Base-by-base conservation (phyloP, 2,329 filamentous ascomycete species). In the Colletotrichum aenigma region DNA sequence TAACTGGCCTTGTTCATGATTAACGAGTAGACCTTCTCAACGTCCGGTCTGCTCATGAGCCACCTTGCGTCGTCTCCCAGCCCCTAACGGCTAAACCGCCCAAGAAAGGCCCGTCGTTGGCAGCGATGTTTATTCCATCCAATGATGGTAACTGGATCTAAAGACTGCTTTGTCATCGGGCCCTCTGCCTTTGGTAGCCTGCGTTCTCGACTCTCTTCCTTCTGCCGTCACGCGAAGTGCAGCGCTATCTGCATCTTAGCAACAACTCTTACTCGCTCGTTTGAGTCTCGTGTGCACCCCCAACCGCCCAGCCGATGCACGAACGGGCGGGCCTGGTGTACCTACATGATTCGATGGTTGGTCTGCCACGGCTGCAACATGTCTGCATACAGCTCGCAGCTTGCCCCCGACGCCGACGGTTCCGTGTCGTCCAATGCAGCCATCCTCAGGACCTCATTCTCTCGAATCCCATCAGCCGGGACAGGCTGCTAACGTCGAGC, bases 261-360 rank as follows among this genome's bases (percentile, higher is more conserved):
- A 67, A n/a, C 21, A 28, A 56, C 34, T 60, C 61, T 55, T 62
- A 62, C 72, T 61, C 67, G 61, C 30, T 48, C 48, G 30, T 36
- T 66, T 15, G 36, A 43, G 62, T 67, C 43, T 64, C 62, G 73
- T 67, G 70, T 60, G 52, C 43, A 48, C 62, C 38, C 32, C 69
- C 73, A 65, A 52, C 70, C 70, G 69, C 73, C 70, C 58, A 65
- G 56, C 56, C 32, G 15, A 75, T 56, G 73, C 69, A 75, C 68
- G 32, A 65, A 73, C 43, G 38, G 73, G 34, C 70, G 56, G 64
- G 56, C 32, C 56, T 65, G 56, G 62, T 62, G 64, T 68, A 64
- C 43, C 43, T 72, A n/a, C 62, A 72, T 72, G 64, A 67, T 73
- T 75, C 69, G 69, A 58, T 48, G 62, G 56, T 75, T 48, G 43